Evolutionary conservation across 257 asterid species (phyloP).

Genomic region (Salvia miltiorrhiza): DNA sequence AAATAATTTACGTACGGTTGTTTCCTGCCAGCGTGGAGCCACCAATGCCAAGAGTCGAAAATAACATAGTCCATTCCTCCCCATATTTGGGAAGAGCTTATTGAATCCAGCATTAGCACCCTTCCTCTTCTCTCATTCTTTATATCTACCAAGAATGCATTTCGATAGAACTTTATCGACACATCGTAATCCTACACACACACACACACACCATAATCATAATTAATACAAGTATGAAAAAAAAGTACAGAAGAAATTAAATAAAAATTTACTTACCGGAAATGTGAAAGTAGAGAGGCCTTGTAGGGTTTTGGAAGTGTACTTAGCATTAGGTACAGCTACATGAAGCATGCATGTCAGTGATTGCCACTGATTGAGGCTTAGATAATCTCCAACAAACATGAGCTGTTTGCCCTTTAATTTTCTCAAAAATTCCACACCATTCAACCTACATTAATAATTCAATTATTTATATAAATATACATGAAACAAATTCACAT

Average conservation of each 20-base stretch:
- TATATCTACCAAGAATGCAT: conserved; percentile 62
- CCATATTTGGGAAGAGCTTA: conserved; percentile 28
- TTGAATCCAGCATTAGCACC: conserved; percentile 33
- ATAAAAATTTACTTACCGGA: too few species aligned
- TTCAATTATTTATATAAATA: neutral
- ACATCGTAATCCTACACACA: conserved; percentile 40
- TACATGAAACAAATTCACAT: too few species aligned
- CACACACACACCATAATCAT: too few species aligned
- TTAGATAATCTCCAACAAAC: conserved; percentile 75
- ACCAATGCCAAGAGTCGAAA: conserved; percentile 59
- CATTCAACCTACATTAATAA: conserved; percentile 50
- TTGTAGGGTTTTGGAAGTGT: conserved; percentile 24
- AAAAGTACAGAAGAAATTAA: too few species aligned
- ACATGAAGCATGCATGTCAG: conserved; percentile 61
- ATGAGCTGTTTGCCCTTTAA: conserved; percentile 45
- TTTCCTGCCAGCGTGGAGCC: conserved; percentile 55
- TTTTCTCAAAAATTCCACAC: conserved; percentile 38
- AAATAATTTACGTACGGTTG: conserved; percentile 38
- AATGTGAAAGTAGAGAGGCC: conserved; percentile 43
- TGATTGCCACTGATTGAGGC: conserved; percentile 70
- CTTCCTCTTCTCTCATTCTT: conserved; percentile 25
- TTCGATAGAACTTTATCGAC: conserved; percentile 41
- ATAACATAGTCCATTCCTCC: conserved; percentile 30
- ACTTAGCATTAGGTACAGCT: conserved; percentile 35
- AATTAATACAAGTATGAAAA: too few species aligned